Evolutionary conservation across 176 grass and related monocot genomes (phyloP).

Genomic region (Eragrostis curvula): DNA sequence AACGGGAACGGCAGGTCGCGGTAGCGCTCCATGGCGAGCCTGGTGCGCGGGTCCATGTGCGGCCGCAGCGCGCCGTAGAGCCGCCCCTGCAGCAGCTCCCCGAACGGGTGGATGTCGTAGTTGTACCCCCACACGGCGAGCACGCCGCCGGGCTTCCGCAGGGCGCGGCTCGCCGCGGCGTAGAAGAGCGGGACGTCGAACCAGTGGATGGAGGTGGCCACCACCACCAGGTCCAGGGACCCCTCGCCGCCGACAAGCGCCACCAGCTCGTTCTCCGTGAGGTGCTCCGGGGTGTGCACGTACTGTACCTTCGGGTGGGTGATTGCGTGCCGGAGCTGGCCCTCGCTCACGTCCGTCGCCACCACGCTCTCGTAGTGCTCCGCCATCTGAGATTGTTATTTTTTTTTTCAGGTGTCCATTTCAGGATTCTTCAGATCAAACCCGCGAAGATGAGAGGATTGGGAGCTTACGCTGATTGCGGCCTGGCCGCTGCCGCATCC

Average conservation of each 20-base stretch:
- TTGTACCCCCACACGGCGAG: constrained; percentile 73
- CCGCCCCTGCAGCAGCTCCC: constrained; percentile 45
- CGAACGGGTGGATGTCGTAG: constrained; percentile 55
- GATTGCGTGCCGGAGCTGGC: constrained; percentile 52
- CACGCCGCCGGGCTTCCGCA: constrained; percentile 71
- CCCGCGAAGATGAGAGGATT: background rate
- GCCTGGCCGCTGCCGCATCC: constrained; percentile 72
- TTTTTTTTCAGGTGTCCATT: background rate
- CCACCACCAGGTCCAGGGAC: constrained; percentile 68
- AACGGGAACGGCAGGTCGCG: constrained; percentile 72
- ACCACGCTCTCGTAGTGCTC: constrained; percentile 72
- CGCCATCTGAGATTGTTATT: constrained; percentile 38
- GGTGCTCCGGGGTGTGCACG: constrained; percentile 65
- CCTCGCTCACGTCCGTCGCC: constrained; percentile 68
- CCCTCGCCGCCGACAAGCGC: constrained; percentile 68
- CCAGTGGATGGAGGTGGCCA: constrained; percentile 75
- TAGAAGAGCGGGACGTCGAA: constrained; percentile 83
- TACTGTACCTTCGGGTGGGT: constrained; percentile 59
- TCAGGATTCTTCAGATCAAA: background rate
- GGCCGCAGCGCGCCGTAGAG: constrained; percentile 50
- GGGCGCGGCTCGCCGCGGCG: constrained; percentile 56
- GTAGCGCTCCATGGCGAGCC: constrained; percentile 58
- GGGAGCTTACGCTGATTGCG: constrained; percentile 49
- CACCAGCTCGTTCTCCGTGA: constrained; percentile 60
- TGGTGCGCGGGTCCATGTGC: constrained; percentile 57